Evolutionary conservation across 2,329 filamentous ascomycete species (phyloP), one percentile per base, ranked within the genome.

Genomic region (Hypomyces perniciosus): DNA sequence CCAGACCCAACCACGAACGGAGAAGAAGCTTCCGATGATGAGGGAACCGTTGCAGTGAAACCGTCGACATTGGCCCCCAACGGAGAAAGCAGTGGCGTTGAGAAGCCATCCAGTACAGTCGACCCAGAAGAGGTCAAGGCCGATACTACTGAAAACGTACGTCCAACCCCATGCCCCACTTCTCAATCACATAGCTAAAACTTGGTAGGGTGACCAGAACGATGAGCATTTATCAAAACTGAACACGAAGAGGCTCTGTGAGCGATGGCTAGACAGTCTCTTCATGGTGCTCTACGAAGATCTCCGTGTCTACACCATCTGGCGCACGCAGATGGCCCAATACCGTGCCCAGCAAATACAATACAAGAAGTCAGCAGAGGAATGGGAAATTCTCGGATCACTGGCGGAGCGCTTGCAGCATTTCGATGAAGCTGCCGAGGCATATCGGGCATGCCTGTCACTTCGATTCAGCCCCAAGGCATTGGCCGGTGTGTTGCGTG

Each of bases 231-330:
- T 95, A 59, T 91, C 90, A 6, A 88, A 92, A 60, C 90, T 99
- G 65, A 93, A 95, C 66, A 96, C 96, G 70, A 99, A 99, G 73
- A 86, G 93, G 1, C 81, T 99, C 1, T 99, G 93, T 64, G 93
- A 99, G 70, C 84, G 93, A 59, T 99, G 93, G 93, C 80, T 99
- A 2, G 93, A 99, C 70, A 97, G 95, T 62, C 79, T 99, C 26
- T 99, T 99, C 74, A 99, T 99, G 93, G 93, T 97, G 0, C 79
- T 99, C 3, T 99, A 99, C 67, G 93, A 99, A 68, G 93, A 99
- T 64, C 79, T 99, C 13, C 88, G 93, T 45, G 92, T 99, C 42
- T 99, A 99, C 75, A 99, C 93, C 9, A 99, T 99, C 68, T 99
- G 93, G 93, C 86, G 93, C 51, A 97, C 93, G 1, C 93, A 99